phyloP scores from a whole-genome alignment of 305 asterid species.

The Solanum hybrid region DNA sequence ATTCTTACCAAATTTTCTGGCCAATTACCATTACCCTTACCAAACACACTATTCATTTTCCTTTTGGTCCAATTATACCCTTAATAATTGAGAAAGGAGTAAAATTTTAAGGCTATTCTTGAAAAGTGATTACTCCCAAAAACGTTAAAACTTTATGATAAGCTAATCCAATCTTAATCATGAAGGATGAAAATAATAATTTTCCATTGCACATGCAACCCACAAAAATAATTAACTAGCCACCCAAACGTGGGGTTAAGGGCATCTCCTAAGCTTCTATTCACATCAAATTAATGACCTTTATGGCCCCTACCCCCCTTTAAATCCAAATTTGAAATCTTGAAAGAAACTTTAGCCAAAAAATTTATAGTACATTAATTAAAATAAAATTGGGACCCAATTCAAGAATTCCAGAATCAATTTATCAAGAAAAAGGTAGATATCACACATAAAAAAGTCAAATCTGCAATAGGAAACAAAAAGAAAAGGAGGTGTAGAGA shows the following conservation, averaged over 20 bases:
- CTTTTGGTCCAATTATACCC: not conserved
- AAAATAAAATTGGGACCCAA: slow-evolving; percentile 3
- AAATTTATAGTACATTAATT: not conserved
- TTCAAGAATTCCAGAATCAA: not conserved
- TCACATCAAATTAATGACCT: not conserved
- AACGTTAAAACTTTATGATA: slow-evolving; percentile 11
- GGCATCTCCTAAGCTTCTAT: not conserved
- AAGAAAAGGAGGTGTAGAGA: not conserved
- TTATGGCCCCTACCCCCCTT: not conserved
- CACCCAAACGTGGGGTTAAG: slow-evolving; percentile 1
- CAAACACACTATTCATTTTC: not conserved
- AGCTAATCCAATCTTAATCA: slow-evolving; percentile 35
- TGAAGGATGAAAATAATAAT: slow-evolving; percentile 10
- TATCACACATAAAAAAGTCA: slow-evolving; percentile 16
- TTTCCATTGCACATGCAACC: slow-evolving; percentile 12
- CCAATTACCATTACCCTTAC: not conserved
- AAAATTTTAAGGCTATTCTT: slow-evolving; percentile 10
- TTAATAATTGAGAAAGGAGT: not conserved
- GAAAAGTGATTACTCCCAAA: slow-evolving; percentile 13
- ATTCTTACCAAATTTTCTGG: too few relatives aligned
- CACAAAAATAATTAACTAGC: not conserved
- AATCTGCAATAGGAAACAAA: not conserved
- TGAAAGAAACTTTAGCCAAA: slow-evolving; percentile 7
- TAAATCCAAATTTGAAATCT: slow-evolving; percentile 1
- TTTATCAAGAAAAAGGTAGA: slow-evolving; percentile 4